Percentiles rank a stretch among this genome's conserved stretches.
Conservation (phyloP, 2,329 filamentous ascomycete genomes). For the Arthrobotrys sphaeroides region DNA sequence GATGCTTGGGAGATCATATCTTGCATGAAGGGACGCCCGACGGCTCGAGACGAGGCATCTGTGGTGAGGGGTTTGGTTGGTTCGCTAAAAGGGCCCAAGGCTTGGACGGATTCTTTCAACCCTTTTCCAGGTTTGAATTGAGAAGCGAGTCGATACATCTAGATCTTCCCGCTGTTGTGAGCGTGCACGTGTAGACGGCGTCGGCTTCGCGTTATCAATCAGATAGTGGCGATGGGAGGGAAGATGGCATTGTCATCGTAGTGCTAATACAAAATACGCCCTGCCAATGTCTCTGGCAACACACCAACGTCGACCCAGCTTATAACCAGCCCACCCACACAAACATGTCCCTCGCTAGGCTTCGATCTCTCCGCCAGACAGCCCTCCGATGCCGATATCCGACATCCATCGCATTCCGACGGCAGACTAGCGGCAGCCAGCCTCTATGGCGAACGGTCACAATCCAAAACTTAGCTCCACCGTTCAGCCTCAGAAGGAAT, state of each 20-base stretch:
- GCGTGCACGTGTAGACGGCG: too few species aligned
- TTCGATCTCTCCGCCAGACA: neutral
- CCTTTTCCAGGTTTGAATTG: too few species aligned
- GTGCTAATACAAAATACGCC: neutral
- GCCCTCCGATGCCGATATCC: neutral
- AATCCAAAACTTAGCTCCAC: neutral
- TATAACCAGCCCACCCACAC: neutral
- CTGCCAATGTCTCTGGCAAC: neutral
- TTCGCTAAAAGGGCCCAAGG: slow-evolving; percentile 19
- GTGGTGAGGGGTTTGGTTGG: slow-evolving; percentile 19
- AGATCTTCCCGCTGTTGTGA: too few species aligned
- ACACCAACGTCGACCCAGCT: neutral
- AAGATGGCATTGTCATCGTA: too few species aligned
- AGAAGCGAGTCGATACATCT: too few species aligned
- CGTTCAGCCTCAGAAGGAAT: neutral
- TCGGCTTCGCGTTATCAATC: too few species aligned
- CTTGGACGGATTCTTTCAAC: neutral
- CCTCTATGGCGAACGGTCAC: neutral
- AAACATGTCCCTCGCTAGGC: too few species aligned
- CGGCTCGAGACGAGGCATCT: slow-evolving; percentile 24
- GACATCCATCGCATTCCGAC: neutral
- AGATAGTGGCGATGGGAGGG: neutral
- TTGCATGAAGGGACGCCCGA: slow-evolving; percentile 14
- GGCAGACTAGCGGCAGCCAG: neutral
- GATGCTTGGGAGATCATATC: neutral